phyloP scores from a whole-genome alignment of 2,329 filamentous ascomycete species.

The Talaromyces amestolkiae region DNA sequence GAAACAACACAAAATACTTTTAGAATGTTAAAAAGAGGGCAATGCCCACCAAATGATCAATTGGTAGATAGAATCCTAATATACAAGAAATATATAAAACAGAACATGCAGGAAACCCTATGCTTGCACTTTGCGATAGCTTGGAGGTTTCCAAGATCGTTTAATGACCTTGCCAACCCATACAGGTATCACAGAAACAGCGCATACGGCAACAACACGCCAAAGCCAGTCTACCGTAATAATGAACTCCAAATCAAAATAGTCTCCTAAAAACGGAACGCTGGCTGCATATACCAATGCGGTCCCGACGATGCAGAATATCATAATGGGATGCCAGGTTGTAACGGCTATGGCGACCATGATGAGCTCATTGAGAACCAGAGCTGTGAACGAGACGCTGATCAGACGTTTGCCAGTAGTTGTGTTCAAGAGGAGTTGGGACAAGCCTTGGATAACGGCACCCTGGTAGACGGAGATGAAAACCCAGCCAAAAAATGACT shows the following conservation, averaged over 20 bases:
- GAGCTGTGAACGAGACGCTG: constrained; percentile 83
- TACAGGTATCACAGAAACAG: constrained; percentile 79
- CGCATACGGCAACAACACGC: constrained; percentile 76
- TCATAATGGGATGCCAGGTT: constrained; percentile 95
- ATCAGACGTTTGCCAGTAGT: constrained; percentile 70
- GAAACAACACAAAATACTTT: no score
- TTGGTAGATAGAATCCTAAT: constrained; percentile 3
- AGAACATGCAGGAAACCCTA: constrained; percentile 20
- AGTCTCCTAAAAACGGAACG: constrained; percentile 81
- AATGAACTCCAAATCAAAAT: constrained; percentile 82
- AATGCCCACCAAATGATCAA: background rate
- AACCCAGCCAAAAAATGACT: constrained; percentile 96
- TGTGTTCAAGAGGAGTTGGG: constrained; percentile 79
- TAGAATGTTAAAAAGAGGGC: background rate
- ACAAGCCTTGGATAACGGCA: constrained; percentile 89
- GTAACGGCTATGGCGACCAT: constrained; percentile 98
- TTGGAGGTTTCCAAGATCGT: constrained; percentile 83
- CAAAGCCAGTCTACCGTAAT: constrained; percentile 80
- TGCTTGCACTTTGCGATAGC: constrained; percentile 79
- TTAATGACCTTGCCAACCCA: constrained; percentile 83
- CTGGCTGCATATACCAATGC: constrained; percentile 75
- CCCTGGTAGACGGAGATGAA: constrained; percentile 94
- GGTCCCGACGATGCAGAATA: constrained; percentile 78
- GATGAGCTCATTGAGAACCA: constrained; percentile 89
- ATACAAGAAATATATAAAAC: constrained; percentile 7